A percentile compares a stretch with the other conserved stretches of the same genome.
Evolutionary conservation across 805 yeast genomes (phyloP).

Genomic region (Myxozyma neotropica): DNA sequence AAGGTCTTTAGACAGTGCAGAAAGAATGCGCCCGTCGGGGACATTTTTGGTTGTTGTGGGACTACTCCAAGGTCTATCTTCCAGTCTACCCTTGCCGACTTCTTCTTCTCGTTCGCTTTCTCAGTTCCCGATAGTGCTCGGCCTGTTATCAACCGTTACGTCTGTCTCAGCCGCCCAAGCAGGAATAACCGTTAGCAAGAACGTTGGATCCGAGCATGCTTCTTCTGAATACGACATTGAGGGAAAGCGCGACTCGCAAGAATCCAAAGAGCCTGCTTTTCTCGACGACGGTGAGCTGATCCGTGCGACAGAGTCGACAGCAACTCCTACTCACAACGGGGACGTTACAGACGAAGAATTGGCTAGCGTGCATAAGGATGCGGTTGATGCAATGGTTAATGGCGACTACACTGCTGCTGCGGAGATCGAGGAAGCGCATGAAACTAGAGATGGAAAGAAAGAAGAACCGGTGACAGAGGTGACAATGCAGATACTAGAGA

Average conservation of each 20-base stretch:
- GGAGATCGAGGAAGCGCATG: slow-evolving; percentile 9
- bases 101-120: not conserved
- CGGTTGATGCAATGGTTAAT: not conserved
- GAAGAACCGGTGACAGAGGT: not conserved
- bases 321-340: not conserved
- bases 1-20: no score
- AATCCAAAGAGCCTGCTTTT: not conserved
- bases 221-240: slow-evolving; percentile 1
- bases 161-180: not conserved
- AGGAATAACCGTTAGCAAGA: not conserved
- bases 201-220: not conserved
- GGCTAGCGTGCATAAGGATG: not conserved
- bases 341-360: not conserved
- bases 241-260: not conserved
- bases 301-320: slow-evolving; percentile 1
- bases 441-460: not conserved
- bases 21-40: no score
- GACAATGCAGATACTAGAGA: slow-evolving; percentile 2
- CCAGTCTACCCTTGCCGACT: not conserved
- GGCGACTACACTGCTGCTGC: slow-evolving; percentile 20
- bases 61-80: no score
- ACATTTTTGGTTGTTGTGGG: no score
- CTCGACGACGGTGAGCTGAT: slow-evolving; percentile 18
- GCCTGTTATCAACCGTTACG: not conserved
- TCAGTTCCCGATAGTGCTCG: not conserved